phyloP scores from a whole-genome alignment of 192 early-diverging fungal genomes.

The Geranomyces michiganensis region DNA sequence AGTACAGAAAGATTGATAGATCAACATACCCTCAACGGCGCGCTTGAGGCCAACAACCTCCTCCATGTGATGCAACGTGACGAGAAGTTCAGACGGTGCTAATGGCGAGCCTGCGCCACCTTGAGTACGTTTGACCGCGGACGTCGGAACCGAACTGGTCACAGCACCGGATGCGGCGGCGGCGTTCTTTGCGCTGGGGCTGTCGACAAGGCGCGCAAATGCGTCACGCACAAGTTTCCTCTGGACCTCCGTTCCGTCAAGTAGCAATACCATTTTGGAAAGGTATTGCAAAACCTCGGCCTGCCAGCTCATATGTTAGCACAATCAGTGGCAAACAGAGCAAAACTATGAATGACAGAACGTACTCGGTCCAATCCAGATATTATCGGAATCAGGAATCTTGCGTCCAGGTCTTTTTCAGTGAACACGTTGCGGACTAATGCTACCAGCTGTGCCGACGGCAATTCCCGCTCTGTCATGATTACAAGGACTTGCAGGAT shows the following conservation, averaged over 20 bases:
- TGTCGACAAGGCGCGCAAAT: conserved; percentile 61
- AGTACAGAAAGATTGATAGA: neutral
- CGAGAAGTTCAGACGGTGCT: conserved; percentile 68
- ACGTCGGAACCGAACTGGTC: neutral
- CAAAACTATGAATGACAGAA: neutral
- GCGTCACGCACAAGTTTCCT: conserved; percentile 63
- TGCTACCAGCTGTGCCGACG: conserved; percentile 56
- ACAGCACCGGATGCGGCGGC: neutral
- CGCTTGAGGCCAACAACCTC: conserved; percentile 64
- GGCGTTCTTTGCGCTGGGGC: conserved; percentile 6
- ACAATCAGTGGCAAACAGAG: neutral
- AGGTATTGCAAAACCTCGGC: conserved; percentile 60
- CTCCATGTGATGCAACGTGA: conserved; percentile 72
- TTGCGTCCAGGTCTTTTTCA: conserved; percentile 60
- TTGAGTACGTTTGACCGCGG: conserved; percentile 10
- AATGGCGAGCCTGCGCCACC: conserved; percentile 42
- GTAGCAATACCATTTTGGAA: conserved; percentile 61
- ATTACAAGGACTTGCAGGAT: conserved; percentile 64
- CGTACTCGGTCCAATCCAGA: conserved; percentile 62
- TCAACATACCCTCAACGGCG: conserved; percentile 64
- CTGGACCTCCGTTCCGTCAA: conserved; percentile 67
- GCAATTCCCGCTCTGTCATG: conserved; percentile 63
- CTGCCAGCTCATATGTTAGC: conserved; percentile 25
- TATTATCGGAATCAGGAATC: conserved; percentile 72
- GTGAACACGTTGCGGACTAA: conserved; percentile 56